These are phyloP conservation scores for Trichoderma lentiforme DNA, from an alignment of 2,329 filamentous ascomycete genomes.

Conservation along the genomic window DNA sequence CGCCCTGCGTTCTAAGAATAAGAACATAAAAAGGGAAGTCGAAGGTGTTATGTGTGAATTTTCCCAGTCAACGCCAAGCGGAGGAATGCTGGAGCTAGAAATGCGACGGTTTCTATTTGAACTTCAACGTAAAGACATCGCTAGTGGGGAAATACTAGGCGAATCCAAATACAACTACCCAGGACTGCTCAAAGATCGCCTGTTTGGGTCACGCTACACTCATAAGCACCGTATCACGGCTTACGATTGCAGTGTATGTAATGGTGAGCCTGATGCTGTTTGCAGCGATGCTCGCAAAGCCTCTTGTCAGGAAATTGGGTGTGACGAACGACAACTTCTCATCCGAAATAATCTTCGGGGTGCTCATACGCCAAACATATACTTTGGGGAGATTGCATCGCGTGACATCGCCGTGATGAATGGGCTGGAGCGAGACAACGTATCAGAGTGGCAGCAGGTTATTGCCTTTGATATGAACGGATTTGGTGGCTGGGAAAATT, in stretches of 20 bases:
- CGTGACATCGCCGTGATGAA: neutral
- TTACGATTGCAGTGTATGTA: neutral
- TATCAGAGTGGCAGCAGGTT: no score
- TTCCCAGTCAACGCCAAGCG: no score
- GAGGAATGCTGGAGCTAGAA: no score
- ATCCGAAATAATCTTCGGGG: neutral
- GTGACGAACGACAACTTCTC: neutral
- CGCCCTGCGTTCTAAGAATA: no score
- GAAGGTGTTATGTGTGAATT: no score
- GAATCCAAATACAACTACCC: neutral
- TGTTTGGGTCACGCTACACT: neutral
- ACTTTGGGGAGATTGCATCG: neutral
- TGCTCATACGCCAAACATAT: rapidly evolving
- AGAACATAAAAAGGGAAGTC: no score
- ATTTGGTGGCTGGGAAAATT: no score
- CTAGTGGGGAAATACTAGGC: no score
- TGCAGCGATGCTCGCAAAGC: neutral
- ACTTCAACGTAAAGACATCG: neutral
- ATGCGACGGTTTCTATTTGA: neutral
- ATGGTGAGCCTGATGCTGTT: neutral
- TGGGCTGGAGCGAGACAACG: no score
- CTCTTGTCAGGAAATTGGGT: neutral
- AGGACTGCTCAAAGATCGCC: neutral
- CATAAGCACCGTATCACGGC: neutral
- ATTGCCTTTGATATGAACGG: no score